phyloP scores from a whole-genome alignment of 176 grass and related monocot genomes.

The Rhynchospora tenuis region DNA sequence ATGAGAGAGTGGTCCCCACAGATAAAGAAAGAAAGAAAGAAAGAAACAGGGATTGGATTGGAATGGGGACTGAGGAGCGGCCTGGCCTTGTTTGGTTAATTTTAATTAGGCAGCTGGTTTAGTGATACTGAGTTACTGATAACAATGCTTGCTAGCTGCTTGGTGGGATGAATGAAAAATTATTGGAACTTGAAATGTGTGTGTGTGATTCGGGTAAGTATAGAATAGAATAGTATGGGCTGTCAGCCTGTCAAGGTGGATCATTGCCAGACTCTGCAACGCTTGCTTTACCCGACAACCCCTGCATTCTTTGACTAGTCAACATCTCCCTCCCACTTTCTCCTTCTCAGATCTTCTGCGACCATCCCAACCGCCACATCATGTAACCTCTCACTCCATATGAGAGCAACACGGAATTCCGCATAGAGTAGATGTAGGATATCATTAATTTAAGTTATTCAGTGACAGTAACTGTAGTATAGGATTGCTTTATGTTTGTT shows the following conservation, averaged over 20 bases:
- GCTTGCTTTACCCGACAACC: slow-evolving; percentile 22
- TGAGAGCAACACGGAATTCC: too few species aligned
- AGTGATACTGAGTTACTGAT: neutral
- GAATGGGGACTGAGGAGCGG: slow-evolving; percentile 3
- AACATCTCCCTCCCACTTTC: neutral
- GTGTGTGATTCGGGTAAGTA: neutral
- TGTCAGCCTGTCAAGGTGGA: neutral
- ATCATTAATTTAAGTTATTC: neutral
- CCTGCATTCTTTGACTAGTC: slow-evolving; percentile 16
- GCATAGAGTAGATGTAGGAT: too few species aligned
- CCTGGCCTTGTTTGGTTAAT: neutral
- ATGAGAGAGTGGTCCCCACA: neutral
- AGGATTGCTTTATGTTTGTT: neutral
- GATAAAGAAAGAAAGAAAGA: neutral
- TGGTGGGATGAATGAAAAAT: too few species aligned
- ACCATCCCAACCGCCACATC: neutral
- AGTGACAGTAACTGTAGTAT: neutral
- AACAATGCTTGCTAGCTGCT: too few species aligned
- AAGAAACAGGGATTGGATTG: neutral
- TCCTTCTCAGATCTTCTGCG: neutral
- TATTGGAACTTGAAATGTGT: too few species aligned
- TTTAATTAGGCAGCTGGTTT: neutral
- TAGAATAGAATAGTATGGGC: neutral
- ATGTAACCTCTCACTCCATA: neutral
- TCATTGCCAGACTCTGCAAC: slow-evolving; percentile 3